phyloP scores from a whole-genome alignment of 2,329 filamentous ascomycete genomes.

The Fusarium siculi region DNA sequence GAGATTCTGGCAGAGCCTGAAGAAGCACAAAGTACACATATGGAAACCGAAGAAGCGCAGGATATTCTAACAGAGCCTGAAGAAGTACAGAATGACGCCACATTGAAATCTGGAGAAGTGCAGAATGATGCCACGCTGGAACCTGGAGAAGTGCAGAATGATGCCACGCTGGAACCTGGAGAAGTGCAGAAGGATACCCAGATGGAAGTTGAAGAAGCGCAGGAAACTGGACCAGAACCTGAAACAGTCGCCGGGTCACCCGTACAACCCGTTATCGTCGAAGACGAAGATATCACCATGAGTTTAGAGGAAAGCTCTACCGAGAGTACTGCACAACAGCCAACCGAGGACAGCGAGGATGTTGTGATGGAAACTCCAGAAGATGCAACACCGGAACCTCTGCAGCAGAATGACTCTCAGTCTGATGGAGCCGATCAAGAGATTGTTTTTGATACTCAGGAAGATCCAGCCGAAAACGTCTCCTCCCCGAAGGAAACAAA shows the following conservation, averaged over 20 bases:
- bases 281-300: background rate
- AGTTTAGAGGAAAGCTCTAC: background rate
- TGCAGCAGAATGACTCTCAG: background rate
- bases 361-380: background rate
- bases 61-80: background rate
- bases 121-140: background rate
- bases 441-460: background rate
- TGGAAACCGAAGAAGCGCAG: background rate
- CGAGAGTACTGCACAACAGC: background rate
- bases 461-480: background rate
- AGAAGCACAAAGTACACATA: background rate
- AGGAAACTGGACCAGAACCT: background rate
- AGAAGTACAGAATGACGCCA: background rate
- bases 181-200: background rate
- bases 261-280: background rate
- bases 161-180: too few relatives aligned
- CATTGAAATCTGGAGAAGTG: background rate
- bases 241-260: background rate
- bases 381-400: background rate
- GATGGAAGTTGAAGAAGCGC: background rate
- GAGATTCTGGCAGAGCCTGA: background rate
- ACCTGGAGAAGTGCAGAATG: background rate
- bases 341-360: background rate
- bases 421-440: background rate
- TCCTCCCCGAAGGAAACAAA: too few relatives aligned